phyloP scores from a whole-genome alignment of 495 filamentous ascomycete genomes.

The Neurospora sp. region DNA sequence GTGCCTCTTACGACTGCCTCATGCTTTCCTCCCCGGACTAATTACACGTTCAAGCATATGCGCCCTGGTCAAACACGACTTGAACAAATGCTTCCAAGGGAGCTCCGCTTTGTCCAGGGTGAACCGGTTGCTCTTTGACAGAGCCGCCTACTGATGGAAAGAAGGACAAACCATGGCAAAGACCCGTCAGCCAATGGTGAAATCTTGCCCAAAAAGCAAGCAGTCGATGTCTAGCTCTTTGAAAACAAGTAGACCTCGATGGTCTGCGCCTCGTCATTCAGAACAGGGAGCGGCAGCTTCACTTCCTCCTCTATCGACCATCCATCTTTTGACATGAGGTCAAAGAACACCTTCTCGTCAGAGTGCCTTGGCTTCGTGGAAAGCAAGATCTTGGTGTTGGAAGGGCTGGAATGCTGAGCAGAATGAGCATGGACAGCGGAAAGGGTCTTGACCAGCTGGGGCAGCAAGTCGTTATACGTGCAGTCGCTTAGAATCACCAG shows the following conservation, averaged over 20 bases:
- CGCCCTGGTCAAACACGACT: neutral
- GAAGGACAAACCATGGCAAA: neutral
- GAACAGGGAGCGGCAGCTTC: constrained; percentile 44
- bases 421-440: constrained; percentile 33
- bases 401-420: neutral
- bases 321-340: constrained; percentile 52
- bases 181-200: neutral
- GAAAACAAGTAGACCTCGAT: constrained; percentile 51
- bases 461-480: constrained; percentile 88
- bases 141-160: neutral
- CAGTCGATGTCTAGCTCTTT: constrained; percentile 4
- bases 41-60: neutral
- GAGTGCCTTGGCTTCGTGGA: constrained; percentile 80
- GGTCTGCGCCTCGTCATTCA: constrained; percentile 46
- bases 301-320: constrained; percentile 42
- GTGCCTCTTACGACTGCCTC: neutral
- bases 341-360: constrained; percentile 71
- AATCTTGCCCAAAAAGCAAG: neutral
- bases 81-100: neutral
- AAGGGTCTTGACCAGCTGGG: constrained; percentile 64
- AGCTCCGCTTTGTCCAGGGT: neutral
- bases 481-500: constrained; percentile 81
- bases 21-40: neutral
- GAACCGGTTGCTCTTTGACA: neutral
- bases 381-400: constrained; percentile 45